Conservation (phyloP, 2,329 filamentous ascomycete species). For the Ceratocystis destructans region DNA sequence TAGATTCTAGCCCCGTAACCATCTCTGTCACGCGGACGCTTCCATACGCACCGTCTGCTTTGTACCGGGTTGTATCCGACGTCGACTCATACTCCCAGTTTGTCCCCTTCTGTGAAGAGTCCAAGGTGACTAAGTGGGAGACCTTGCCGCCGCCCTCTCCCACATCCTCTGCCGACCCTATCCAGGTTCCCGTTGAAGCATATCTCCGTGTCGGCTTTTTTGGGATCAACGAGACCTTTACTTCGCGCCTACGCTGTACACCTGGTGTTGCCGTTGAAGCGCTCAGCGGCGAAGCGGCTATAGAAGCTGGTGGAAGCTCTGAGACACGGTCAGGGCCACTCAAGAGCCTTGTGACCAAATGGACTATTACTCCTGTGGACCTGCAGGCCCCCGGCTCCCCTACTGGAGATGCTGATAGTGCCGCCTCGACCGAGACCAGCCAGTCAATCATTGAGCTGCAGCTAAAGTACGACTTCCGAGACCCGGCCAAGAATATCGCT, state of each 20-base stretch:
- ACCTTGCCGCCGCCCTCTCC: constrained; percentile 26
- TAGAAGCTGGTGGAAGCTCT: constrained; percentile 25
- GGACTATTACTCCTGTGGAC: constrained; percentile 43
- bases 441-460: constrained; percentile 59
- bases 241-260: constrained; percentile 63
- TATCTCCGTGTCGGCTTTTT: constrained; percentile 77
- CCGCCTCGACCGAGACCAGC: constrained; percentile 19
- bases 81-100: constrained; percentile 73
- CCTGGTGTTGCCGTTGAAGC: constrained; percentile 63
- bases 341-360: constrained; percentile 54
- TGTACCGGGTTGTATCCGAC: constrained; percentile 81
- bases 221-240: constrained; percentile 70
- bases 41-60: constrained; percentile 52
- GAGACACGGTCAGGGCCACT: constrained; percentile 38
- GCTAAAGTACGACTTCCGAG: constrained; percentile 74
- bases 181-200: constrained; percentile 57
- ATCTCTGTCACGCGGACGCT: constrained; percentile 63
- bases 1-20: constrained; percentile 36
- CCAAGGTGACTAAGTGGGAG: constrained; percentile 58
- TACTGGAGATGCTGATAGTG: constrained; percentile 24
- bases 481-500: constrained; percentile 73
- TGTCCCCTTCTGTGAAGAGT: constrained; percentile 78
- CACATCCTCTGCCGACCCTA: constrained; percentile 19
- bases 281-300: constrained; percentile 45
- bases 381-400: constrained; percentile 26